A percentile compares a stretch with the other conserved stretches of the same genome.
phyloP scores from a whole-genome alignment of 1,139 yeast genomes.

The Diutina ranongensis region DNA sequence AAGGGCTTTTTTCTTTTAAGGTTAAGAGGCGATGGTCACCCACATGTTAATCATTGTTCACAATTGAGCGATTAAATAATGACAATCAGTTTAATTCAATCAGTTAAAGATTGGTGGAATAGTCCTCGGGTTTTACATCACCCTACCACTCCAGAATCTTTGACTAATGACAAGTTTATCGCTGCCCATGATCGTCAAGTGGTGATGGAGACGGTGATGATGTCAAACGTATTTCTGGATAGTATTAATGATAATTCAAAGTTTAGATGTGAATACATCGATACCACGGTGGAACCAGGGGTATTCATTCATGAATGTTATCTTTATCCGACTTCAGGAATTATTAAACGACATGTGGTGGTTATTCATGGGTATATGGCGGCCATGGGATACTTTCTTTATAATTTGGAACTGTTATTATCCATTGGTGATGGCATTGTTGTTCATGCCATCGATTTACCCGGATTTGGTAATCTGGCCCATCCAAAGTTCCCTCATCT shows the following conservation, averaged over 20 bases:
- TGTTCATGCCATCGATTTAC: slow-evolving; percentile 22
- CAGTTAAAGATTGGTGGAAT: slow-evolving; percentile 32
- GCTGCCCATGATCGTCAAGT: no score
- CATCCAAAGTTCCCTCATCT: slow-evolving; percentile 27
- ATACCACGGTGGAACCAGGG: background rate
- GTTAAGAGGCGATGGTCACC: no score
- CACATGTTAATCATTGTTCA: no score
- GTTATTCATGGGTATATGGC: slow-evolving; percentile 39
- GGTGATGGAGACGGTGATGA: background rate
- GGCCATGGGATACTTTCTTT: slow-evolving; percentile 32
- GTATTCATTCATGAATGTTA: background rate
- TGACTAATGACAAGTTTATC: background rate
- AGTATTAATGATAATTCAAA: background rate
- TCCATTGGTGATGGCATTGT: slow-evolving; percentile 12
- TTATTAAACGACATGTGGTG: slow-evolving; percentile 15
- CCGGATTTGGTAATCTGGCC: slow-evolving; percentile 36
- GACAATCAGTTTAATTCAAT: slow-evolving; percentile 18
- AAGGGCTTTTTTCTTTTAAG: no score
- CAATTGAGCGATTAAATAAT: no score
- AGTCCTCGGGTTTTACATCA: slow-evolving; percentile 17
- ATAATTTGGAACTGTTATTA: slow-evolving; percentile 22
- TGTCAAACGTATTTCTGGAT: background rate
- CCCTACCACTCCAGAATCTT: slow-evolving; percentile 11
- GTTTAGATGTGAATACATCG: background rate
- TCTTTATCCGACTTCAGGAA: background rate